Conservation (phyloP, 371 early-diverging fungal species). For the Mortierella sp. region DNA sequence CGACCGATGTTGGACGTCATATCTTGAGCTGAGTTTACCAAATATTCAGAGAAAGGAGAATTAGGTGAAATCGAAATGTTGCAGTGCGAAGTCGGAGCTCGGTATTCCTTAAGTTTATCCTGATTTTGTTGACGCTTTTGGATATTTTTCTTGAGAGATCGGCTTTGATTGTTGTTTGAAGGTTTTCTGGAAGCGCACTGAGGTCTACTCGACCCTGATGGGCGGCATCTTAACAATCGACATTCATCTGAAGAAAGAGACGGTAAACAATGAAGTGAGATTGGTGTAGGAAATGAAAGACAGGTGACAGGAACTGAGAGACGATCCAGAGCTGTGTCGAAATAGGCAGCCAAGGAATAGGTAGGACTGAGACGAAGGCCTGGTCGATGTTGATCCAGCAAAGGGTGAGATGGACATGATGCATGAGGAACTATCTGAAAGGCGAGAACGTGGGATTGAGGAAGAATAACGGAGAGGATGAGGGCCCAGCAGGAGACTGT, state of each 20-base stretch:
- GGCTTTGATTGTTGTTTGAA: neutral
- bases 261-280: neutral
- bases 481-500: neutral
- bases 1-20: neutral
- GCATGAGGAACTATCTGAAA: slow-evolving; percentile 23
- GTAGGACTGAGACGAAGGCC: neutral
- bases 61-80: neutral
- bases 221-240: slow-evolving; percentile 1
- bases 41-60: neutral
- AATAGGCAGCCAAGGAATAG: slow-evolving; percentile 19
- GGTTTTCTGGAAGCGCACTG: neutral
- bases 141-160: neutral
- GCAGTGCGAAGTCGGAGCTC: neutral
- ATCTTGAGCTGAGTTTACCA: neutral
- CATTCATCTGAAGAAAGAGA: neutral
- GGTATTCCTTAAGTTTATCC: neutral
- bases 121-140: neutral
- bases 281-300: neutral
- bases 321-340: slow-evolving; percentile 20
- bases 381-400: slow-evolving; percentile 12
- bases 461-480: slow-evolving; percentile 2
- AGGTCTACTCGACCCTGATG: neutral
- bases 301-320: slow-evolving; percentile 15
- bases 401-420: too few relatives aligned
- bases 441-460: neutral